Conservation (phyloP, 768 basidiomycete genomes). For the Mycena rosella region DNA sequence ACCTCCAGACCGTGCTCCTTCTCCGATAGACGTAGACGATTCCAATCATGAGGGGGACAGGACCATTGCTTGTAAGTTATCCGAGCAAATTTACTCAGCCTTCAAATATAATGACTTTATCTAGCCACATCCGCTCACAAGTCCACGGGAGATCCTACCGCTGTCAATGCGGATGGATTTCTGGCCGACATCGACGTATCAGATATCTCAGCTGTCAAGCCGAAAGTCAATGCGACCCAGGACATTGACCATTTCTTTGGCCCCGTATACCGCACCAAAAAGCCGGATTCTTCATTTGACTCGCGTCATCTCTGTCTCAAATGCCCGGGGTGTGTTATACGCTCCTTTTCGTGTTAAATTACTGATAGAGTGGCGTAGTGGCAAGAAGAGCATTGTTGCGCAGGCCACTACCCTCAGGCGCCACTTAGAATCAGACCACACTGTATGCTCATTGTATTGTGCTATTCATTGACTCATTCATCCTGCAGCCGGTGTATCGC, state of each 20-base stretch:
- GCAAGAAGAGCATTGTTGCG: conserved; percentile 19
- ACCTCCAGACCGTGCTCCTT: no score
- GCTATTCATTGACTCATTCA: neutral
- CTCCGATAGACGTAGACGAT: no score
- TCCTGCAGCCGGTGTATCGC: neutral
- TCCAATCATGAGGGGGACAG: no score
- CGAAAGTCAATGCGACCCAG: neutral
- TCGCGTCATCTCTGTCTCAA: neutral
- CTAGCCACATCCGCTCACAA: neutral
- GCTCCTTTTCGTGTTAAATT: no score
- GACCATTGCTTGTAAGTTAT: no score
- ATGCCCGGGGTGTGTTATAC: neutral
- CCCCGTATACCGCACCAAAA: neutral
- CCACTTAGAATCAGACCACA: conserved; percentile 32
- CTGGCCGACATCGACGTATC: conserved; percentile 33
- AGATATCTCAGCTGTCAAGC: neutral
- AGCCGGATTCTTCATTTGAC: neutral
- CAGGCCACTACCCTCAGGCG: conserved; percentile 31
- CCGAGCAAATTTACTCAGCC: no score
- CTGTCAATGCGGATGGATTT: conserved; percentile 29
- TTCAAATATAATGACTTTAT: neutral
- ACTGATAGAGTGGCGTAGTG: neutral
- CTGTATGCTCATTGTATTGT: conserved; percentile 6
- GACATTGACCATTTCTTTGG: conserved; percentile 14
- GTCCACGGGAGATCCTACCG: conserved; percentile 9